Conservation (phyloP, 2,329 filamentous ascomycete genomes). For the Ascochyta rabiei region DNA sequence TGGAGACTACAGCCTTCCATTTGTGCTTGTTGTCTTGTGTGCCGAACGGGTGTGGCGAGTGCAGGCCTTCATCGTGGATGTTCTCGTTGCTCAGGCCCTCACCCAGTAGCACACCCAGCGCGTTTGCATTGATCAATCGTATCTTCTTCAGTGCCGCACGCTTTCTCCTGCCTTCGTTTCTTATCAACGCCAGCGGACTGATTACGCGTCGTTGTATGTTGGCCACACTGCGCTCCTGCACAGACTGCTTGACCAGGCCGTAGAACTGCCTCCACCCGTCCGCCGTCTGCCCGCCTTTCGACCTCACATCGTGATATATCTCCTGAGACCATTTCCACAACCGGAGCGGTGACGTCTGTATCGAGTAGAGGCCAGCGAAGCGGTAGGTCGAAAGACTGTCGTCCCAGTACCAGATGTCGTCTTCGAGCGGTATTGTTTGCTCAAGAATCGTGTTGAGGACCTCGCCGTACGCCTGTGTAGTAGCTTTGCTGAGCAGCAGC, state of each 20-base stretch:
- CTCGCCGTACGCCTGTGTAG: slow-evolving; percentile 85
- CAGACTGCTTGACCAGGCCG: slow-evolving; percentile 74
- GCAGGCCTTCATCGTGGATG: slow-evolving; percentile 63
- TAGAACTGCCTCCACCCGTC: slow-evolving; percentile 71
- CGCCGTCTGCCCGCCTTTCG: slow-evolving; percentile 47
- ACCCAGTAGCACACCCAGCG: slow-evolving; percentile 84
- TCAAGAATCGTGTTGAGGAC: slow-evolving; percentile 78
- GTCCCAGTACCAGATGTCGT: slow-evolving; percentile 97
- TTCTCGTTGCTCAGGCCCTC: slow-evolving; percentile 73
- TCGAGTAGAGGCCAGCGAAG: slow-evolving; percentile 79
- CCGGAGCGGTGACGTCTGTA: slow-evolving; percentile 82
- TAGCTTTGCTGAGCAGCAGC: slow-evolving; percentile 88
- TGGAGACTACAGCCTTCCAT: slow-evolving; percentile 78
- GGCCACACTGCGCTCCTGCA: slow-evolving; percentile 72
- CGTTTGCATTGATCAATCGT: slow-evolving; percentile 81
- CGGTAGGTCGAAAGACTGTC: slow-evolving; percentile 79
- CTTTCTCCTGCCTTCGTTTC: slow-evolving; percentile 77
- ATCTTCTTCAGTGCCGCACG: slow-evolving; percentile 73
- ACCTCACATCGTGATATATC: slow-evolving; percentile 68
- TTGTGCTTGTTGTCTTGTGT: slow-evolving; percentile 56
- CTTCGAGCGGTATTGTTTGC: slow-evolving; percentile 79
- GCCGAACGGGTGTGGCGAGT: slow-evolving; percentile 49
- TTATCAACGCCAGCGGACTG: slow-evolving; percentile 76
- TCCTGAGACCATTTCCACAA: slow-evolving; percentile 75
- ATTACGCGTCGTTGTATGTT: slow-evolving; percentile 75